Percentiles rank a stretch among this genome's conserved stretches.
Evolutionary conservation across 208 protist species (phyloP).

Genomic region (Vickermania ingenoplastis): DNA sequence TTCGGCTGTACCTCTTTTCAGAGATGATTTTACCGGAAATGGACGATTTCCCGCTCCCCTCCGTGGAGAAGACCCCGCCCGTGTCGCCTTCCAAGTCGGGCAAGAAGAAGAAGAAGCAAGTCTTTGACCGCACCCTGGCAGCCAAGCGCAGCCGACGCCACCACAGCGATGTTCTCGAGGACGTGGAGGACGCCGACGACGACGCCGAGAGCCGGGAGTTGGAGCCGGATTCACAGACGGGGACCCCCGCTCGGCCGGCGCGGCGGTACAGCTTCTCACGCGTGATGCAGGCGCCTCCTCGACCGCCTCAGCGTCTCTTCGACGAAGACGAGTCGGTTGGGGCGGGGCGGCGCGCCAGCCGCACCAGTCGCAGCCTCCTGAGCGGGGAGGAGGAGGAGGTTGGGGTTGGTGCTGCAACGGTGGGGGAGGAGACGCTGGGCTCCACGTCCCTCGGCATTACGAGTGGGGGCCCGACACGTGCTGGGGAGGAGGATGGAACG

Average conservation of each 20-base stretch:
- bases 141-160: conserved; percentile 23
- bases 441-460: too few relatives aligned
- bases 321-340: conserved; percentile 22
- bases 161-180: not conserved
- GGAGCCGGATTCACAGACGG: not conserved
- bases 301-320: too few relatives aligned
- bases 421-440: too few relatives aligned
- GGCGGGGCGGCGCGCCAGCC: conserved; percentile 1
- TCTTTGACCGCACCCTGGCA: conserved; percentile 49
- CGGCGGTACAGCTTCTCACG: not conserved
- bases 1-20: conserved; percentile 60
- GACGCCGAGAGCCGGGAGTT: not conserved
- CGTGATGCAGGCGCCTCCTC: not conserved
- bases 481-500: too few relatives aligned
- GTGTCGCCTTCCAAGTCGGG: conserved; percentile 5
- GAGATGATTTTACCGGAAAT: conserved; percentile 77
- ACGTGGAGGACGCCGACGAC: not conserved
- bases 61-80: conserved; percentile 43
- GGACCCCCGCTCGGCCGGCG: not conserved
- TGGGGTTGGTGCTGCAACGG: not conserved
- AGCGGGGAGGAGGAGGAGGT: not conserved
- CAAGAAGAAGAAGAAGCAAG: conserved; percentile 18
- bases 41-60: conserved; percentile 82
- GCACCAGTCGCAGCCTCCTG: not conserved
- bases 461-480: too few relatives aligned